Conservation (phyloP, 768 basidiomycete genomes). For the Calocera cornea region DNA sequence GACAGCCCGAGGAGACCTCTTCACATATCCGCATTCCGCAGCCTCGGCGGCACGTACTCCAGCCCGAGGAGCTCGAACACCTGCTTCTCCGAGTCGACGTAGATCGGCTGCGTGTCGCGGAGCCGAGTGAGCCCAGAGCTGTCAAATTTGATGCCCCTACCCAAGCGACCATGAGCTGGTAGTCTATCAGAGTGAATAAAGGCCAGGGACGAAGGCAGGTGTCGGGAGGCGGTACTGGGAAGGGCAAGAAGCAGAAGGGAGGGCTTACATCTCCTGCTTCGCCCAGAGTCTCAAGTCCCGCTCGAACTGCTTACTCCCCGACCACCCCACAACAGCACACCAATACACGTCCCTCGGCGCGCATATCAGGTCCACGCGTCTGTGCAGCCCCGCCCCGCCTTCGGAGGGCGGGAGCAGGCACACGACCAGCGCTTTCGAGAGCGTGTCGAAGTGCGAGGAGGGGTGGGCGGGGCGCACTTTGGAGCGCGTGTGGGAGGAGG, state of each 20-base stretch:
- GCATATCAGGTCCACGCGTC: constrained; percentile 76
- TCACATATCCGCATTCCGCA: constrained; percentile 59
- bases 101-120: constrained; percentile 46
- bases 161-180: not conserved
- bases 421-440: constrained; percentile 75
- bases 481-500: constrained; percentile 1
- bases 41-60: constrained; percentile 52
- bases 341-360: constrained; percentile 65
- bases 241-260: too few species aligned
- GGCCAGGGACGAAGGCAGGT: too few species aligned
- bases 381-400: constrained; percentile 33
- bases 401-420: constrained; percentile 44
- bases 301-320: constrained; percentile 82
- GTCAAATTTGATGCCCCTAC: constrained; percentile 70
- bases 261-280: constrained; percentile 48
- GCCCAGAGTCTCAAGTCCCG: constrained; percentile 68
- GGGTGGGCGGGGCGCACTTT: constrained; percentile 2
- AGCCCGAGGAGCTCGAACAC: constrained; percentile 60
- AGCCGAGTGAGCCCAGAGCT: constrained; percentile 60
- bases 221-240: too few species aligned
- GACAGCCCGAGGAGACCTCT: too few species aligned
- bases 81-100: constrained; percentile 52
- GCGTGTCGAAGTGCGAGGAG: constrained; percentile 52
- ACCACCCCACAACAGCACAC: constrained; percentile 86
- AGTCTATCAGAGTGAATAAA: too few species aligned